Evolutionary conservation across 2,329 filamentous ascomycete species (phyloP).

Genomic region (Colletotrichum musicola): DNA sequence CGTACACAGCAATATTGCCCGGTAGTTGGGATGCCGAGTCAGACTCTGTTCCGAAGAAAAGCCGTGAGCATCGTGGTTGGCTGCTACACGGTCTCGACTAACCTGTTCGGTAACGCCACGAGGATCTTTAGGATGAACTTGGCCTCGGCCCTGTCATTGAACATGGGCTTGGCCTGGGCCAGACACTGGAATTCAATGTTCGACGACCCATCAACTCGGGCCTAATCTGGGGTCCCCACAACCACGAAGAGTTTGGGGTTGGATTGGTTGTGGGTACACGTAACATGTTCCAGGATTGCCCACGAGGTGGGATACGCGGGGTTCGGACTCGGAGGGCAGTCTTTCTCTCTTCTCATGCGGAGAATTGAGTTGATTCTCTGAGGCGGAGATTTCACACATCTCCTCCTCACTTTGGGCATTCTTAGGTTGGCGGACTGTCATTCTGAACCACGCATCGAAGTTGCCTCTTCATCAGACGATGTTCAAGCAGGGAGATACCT

Average conservation of each 20-base stretch:
- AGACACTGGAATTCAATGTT: not conserved
- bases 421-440: too few species aligned
- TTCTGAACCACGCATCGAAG: too few species aligned
- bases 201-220: conserved; percentile 19
- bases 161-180: not conserved
- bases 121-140: conserved; percentile 15
- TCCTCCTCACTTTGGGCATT: too few species aligned
- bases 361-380: not conserved
- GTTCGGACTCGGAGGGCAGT: not conserved
- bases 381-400: too few species aligned
- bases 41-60: conserved; percentile 22
- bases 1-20: not conserved
- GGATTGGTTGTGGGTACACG: not conserved
- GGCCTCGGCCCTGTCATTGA: not conserved
- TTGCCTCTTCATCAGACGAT: too few species aligned
- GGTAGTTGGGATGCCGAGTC: conserved; percentile 16
- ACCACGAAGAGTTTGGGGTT: not conserved
- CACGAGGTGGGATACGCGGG: conserved; percentile 11
- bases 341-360: not conserved
- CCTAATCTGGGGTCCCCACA: conserved; percentile 17
- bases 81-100: not conserved
- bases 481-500: too few species aligned
- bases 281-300: too few species aligned
- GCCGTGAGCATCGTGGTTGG: conserved; percentile 19
- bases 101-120: not conserved